Percentiles rank a stretch among this genome's conserved stretches.
These are phyloP conservation scores for Fusarium sp. DNA, from an alignment of 2,329 filamentous ascomycete genomes.

Conservation along the genomic window DNA sequence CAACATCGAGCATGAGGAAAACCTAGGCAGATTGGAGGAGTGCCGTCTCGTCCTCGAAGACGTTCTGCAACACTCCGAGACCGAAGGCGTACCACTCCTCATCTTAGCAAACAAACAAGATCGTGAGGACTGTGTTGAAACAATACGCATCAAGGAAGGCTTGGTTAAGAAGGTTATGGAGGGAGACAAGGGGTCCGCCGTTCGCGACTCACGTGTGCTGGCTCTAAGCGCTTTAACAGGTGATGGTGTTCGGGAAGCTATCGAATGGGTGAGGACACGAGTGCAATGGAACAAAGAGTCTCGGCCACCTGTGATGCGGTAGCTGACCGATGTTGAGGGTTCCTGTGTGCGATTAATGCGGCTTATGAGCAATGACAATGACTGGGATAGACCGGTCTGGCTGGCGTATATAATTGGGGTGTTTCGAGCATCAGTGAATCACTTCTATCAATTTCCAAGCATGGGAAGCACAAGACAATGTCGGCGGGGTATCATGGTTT, in stretches of 20 bases:
- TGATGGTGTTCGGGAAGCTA: conserved; percentile 89
- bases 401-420: conserved; percentile 40
- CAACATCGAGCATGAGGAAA: conserved; percentile 66
- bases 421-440: conserved; percentile 31
- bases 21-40: conserved; percentile 80
- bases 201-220: conserved; percentile 90
- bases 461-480: conserved; percentile 29
- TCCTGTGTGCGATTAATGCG: conserved; percentile 19
- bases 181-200: conserved; percentile 86
- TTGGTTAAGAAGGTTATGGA: conserved; percentile 96
- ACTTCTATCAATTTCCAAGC: conserved; percentile 26
- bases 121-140: conserved; percentile 95
- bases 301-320: conserved; percentile 92
- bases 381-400: conserved; percentile 11
- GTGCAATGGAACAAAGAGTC: conserved; percentile 98
- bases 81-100: conserved; percentile 89
- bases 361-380: conserved; percentile 36
- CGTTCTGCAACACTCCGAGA: conserved; percentile 87
- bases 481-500: conserved; percentile 49
- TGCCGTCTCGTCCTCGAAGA: conserved; percentile 90
- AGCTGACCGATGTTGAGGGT: conserved; percentile 49
- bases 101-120: conserved; percentile 99
- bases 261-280: conserved; percentile 94
- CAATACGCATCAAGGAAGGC: conserved; percentile 96
- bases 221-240: conserved; percentile 91